These are phyloP conservation scores for Blastobotrys elegans DNA, from an alignment of 1,139 yeast genomes.

Conservation along the genomic window DNA sequence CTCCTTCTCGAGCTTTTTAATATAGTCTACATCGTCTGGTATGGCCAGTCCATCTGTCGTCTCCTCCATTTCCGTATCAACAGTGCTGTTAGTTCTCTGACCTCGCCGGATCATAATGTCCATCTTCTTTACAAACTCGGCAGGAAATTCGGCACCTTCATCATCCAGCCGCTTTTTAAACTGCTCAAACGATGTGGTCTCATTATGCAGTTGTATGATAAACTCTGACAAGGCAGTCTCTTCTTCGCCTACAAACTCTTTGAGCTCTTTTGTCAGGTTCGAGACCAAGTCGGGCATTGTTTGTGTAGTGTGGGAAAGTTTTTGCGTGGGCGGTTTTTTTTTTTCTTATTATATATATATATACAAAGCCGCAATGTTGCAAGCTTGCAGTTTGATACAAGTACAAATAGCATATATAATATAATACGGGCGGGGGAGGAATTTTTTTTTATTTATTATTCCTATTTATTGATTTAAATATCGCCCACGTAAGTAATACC, in stretches of 20 bases:
- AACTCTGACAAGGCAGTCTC: slow-evolving; percentile 53
- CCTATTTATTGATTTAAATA: slow-evolving; percentile 10
- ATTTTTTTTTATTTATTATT: too few species aligned
- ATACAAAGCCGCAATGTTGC: too few species aligned
- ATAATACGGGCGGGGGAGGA: too few species aligned
- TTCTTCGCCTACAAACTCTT: slow-evolving; percentile 31
- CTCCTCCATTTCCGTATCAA: slow-evolving; percentile 11
- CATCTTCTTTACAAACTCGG: slow-evolving; percentile 38
- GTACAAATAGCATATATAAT: too few species aligned
- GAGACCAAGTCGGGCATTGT: slow-evolving; percentile 31
- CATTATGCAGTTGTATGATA: slow-evolving; percentile 43
- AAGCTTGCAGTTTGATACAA: too few species aligned
- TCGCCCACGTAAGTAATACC: slow-evolving; percentile 46
- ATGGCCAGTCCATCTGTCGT: slow-evolving; percentile 22
- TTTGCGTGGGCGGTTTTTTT: slow-evolving; percentile 20
- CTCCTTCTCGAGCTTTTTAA: slow-evolving; percentile 1
- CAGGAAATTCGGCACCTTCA: slow-evolving; percentile 62
- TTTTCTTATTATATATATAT: slow-evolving; percentile 8
- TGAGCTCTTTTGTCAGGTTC: slow-evolving; percentile 33
- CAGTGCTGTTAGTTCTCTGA: slow-evolving; percentile 8
- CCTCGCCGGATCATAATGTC: slow-evolving; percentile 33
- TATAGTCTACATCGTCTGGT: slow-evolving; percentile 18
- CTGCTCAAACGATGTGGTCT: slow-evolving; percentile 26
- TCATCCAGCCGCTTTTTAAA: slow-evolving; percentile 45
- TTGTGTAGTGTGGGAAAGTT: neutral